Evolutionary conservation across 2,329 filamentous ascomycete genomes (phyloP), one percentile per base, ranked within the genome.

Genomic region (Alternaria rosae): DNA sequence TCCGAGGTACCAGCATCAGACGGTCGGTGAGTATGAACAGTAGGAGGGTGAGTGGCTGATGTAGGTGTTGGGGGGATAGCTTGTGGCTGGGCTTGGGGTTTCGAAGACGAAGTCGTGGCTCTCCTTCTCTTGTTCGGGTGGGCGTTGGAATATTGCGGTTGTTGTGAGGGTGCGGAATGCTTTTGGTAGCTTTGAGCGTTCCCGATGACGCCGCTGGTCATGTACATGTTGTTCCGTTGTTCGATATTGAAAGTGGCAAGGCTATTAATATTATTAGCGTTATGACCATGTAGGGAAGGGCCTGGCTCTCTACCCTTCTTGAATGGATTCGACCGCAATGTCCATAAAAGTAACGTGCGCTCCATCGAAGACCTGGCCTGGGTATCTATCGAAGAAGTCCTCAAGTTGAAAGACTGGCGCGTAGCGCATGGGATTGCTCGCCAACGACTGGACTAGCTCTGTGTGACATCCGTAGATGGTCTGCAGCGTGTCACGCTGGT

Each of bases 381-480:
- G 88, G 20, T 97, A 97, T 26, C 93, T 86, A 70, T 95, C 92
- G 70, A 95, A 94, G 78, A 96, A 96, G 74, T 95, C 92, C 66
- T 95, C 92, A 13, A 94, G 86, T 64, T 95, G 92, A 72, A 95
- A 94, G 2, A 92, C 91, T 0, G 92, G 90, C 0, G 89, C 89
- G 68, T 92, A 93, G 10, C 91, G 83, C 85, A 92, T 89, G 0
- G 89, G 85, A 65, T 87, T 92, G 56, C 85, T 88, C 1, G 87
- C 85, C 20, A 93, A 78, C 4, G 87, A 89, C 73, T 92, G 91
- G 55, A 94, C 89, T n/a, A 96, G 84, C 76, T 94, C 91, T 0
- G 87, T 85, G 72, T 97, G 93, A n/a, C 90, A 91, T 25, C 86
- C 87, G 75, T 91, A 94, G 11, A 96, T 90, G 9, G 85, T 87